phyloP scores from a whole-genome alignment of 805 yeast genomes.

The Pichia nakasei region DNA sequence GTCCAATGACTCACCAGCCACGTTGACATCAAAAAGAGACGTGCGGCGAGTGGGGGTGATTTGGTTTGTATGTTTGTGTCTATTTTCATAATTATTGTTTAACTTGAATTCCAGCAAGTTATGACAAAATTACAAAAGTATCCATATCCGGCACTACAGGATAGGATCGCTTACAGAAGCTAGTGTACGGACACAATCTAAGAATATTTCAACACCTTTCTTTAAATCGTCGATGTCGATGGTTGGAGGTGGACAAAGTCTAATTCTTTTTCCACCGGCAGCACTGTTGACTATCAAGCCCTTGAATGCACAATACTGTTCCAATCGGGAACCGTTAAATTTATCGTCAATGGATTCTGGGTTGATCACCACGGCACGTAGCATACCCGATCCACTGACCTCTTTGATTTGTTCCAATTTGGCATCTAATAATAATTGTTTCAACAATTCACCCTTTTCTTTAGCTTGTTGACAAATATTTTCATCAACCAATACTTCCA shows the following conservation, averaged over 20 bases:
- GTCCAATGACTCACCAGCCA: too few species aligned
- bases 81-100: too few species aligned
- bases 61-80: too few species aligned
- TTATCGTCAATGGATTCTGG: conserved; percentile 6
- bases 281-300: conserved; percentile 19
- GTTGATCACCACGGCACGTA: conserved; percentile 18
- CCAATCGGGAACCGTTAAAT: conserved; percentile 15
- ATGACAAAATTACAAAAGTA: neutral
- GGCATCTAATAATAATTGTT: conserved; percentile 11
- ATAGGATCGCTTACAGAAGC: conserved; percentile 8
- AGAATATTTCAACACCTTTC: conserved; percentile 19
- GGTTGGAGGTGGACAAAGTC: conserved; percentile 23
- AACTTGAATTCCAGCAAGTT: too few species aligned
- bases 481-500: conserved; percentile 22
- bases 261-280: conserved; percentile 17
- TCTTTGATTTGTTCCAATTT: conserved; percentile 11
- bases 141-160: neutral
- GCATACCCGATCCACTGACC: conserved; percentile 19
- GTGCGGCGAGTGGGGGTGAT: too few species aligned
- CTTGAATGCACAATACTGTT: conserved; percentile 17
- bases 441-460: conserved; percentile 15
- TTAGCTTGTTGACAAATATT: conserved; percentile 14
- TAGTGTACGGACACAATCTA: conserved; percentile 13
- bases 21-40: too few species aligned
- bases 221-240: conserved; percentile 15